Evolutionary conservation across 495 filamentous ascomycete genomes (phyloP).

Genomic region (Patellaria atrata): DNA sequence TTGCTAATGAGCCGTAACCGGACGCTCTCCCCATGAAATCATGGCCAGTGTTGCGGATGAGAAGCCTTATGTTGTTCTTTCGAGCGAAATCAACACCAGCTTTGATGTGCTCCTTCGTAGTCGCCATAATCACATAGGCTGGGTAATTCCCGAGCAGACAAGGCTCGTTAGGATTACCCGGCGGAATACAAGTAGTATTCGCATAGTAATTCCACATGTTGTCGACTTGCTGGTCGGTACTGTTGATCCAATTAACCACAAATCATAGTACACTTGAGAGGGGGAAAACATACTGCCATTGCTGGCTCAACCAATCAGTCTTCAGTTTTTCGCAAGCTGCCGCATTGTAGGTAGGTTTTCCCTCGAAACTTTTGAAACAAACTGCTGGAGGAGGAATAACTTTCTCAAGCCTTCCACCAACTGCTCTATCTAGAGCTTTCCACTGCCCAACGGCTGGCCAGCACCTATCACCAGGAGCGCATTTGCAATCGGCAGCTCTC

Average conservation of each 20-base stretch:
- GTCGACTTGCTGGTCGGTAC: conserved; percentile 2
- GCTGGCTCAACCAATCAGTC: neutral
- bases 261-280: neutral
- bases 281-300: conserved; percentile 4
- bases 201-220: conserved; percentile 10
- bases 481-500: conserved; percentile 11
- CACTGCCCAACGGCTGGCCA: conserved; percentile 5
- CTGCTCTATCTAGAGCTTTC: conserved; percentile 4
- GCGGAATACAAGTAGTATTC: conserved; percentile 8
- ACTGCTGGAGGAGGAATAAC: conserved; percentile 4
- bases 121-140: conserved; percentile 8
- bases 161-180: neutral
- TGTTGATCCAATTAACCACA: neutral
- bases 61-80: conserved; percentile 7
- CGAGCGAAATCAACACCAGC: conserved; percentile 10
- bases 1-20: conserved; percentile 7
- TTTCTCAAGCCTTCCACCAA: conserved; percentile 3
- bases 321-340: conserved; percentile 3
- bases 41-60: conserved; percentile 13
- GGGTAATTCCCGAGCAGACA: conserved; percentile 7
- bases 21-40: conserved; percentile 11
- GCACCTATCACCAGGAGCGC: conserved; percentile 9
- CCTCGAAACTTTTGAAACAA: conserved; percentile 10
- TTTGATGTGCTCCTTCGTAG: conserved; percentile 8
- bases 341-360: conserved; percentile 5